phyloP scores from a whole-genome alignment of 306 rosid species.

The Lathyrus oleraceus region DNA sequence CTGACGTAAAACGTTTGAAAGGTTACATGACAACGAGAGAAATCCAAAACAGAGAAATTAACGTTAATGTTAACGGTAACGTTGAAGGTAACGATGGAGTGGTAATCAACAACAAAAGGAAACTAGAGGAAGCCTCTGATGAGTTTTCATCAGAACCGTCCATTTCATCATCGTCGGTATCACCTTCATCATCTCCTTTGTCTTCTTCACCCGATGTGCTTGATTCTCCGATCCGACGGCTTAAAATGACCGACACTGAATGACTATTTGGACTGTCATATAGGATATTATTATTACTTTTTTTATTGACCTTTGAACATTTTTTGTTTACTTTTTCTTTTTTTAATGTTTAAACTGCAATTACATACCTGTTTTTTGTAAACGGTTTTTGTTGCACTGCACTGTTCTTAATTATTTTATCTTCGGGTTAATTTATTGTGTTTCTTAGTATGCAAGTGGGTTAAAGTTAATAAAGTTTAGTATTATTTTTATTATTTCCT shows the following conservation, averaged over 20 bases:
- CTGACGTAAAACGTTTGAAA: constrained; percentile 79
- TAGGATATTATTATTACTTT: not conserved
- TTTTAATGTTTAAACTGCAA: constrained; percentile 41
- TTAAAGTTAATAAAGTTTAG: constrained; percentile 17
- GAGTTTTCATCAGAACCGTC: constrained; percentile 45
- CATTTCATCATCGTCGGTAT: constrained; percentile 32
- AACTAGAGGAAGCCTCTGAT: constrained; percentile 56
- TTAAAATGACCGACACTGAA: constrained; percentile 58
- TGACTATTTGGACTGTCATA: constrained; percentile 22
- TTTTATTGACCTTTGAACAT: constrained; percentile 7
- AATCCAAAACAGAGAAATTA: constrained; percentile 20
- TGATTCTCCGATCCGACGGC: constrained; percentile 77
- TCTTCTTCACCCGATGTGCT: constrained; percentile 50
- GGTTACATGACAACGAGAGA: constrained; percentile 56
- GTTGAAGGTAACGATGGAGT: constrained; percentile 9
- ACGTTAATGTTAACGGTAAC: not conserved
- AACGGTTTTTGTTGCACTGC: constrained; percentile 62
- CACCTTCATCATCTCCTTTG: constrained; percentile 42
- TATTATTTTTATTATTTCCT: not conserved
- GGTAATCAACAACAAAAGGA: constrained; percentile 68
- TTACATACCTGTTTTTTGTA: constrained; percentile 52
- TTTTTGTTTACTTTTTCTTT: constrained; percentile 11
- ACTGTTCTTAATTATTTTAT: constrained; percentile 7
- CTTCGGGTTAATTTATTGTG: constrained; percentile 40
- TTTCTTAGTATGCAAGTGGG: constrained; percentile 44